These are phyloP conservation scores for Plantago ovata DNA, from an alignment of 257 asterid genomes.

Conservation along the genomic window DNA sequence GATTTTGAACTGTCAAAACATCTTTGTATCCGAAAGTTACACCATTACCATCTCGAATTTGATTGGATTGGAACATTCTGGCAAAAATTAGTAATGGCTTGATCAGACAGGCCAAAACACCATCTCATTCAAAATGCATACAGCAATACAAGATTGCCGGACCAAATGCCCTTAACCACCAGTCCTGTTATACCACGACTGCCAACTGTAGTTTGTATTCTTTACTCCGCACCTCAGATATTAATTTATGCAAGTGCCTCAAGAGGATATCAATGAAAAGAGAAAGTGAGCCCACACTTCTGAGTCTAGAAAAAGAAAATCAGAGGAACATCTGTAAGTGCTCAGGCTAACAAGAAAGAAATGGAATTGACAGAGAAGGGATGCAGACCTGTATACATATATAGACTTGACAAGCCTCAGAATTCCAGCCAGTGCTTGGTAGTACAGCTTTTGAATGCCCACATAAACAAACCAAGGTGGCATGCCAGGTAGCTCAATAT, in stretches of 20 bases:
- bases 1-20: conserved; percentile 31
- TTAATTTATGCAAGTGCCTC: conserved; percentile 65
- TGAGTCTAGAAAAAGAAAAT: conserved; percentile 47
- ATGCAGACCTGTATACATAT: conserved; percentile 63
- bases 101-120: conserved; percentile 80
- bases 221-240: conserved; percentile 62
- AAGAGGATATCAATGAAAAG: conserved; percentile 70
- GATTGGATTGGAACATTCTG: conserved; percentile 39
- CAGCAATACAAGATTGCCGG: conserved; percentile 87
- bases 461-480: conserved; percentile 85
- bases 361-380: neutral
- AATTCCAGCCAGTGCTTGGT: conserved; percentile 67
- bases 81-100: conserved; percentile 41
- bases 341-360: conserved; percentile 3
- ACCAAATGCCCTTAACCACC: conserved; percentile 81
- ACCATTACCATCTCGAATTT: conserved; percentile 22
- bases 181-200: conserved; percentile 70
- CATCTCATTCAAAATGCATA: conserved; percentile 83
- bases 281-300: conserved; percentile 62
- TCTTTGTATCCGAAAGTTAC: conserved; percentile 25
- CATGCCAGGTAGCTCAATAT: conserved; percentile 69
- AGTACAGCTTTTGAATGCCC: conserved; percentile 80
- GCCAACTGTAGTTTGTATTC: conserved; percentile 76
- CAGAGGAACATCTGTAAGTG: conserved; percentile 20
- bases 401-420: conserved; percentile 77